phyloP scores from a whole-genome alignment of 2,329 filamentous ascomycete genomes.

The Pseudogymnoascus sp. region DNA sequence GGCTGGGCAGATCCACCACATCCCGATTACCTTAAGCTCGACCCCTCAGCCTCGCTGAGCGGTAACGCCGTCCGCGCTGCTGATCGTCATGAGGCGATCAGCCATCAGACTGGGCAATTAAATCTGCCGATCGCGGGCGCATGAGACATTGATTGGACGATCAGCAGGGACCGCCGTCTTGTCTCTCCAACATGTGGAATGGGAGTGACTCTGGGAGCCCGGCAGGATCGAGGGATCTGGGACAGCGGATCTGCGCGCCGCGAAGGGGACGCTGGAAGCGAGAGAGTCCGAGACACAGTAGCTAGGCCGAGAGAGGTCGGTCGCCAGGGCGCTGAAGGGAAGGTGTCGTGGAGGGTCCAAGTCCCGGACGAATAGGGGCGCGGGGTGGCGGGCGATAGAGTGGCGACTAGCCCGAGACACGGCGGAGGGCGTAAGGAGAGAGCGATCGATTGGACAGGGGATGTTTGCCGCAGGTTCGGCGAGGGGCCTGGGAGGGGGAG shows the following conservation, averaged over 20 bases:
- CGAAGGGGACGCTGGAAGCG: too few relatives aligned
- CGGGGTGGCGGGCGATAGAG: not conserved
- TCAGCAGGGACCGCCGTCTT: not conserved
- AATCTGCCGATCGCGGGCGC: not conserved
- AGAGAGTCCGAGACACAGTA: not conserved
- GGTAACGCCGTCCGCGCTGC: not conserved
- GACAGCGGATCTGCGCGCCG: not conserved
- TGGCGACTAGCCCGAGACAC: conserved; percentile 7
- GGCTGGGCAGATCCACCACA: not conserved
- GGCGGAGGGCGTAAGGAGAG: not conserved
- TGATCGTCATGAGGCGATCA: not conserved
- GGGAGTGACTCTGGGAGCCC: not conserved
- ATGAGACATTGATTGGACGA: not conserved
- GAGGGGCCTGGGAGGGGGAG: conserved; percentile 1
- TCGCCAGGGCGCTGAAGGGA: not conserved
- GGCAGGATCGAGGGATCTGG: not conserved
- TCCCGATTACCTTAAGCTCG: conserved; percentile 6
- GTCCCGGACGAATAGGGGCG: conserved; percentile 6
- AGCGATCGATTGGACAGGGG: conserved; percentile 8
- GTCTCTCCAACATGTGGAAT: conserved; percentile 5
- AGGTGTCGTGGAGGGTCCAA: conserved; percentile 6
- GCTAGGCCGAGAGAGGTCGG: not conserved
- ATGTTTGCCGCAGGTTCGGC: not conserved
- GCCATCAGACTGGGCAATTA: not conserved
- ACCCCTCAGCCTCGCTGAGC: not conserved